Base-by-base conservation (phyloP, 495 filamentous ascomycete genomes). In the Staphylotrichum tortipilum region DNA sequence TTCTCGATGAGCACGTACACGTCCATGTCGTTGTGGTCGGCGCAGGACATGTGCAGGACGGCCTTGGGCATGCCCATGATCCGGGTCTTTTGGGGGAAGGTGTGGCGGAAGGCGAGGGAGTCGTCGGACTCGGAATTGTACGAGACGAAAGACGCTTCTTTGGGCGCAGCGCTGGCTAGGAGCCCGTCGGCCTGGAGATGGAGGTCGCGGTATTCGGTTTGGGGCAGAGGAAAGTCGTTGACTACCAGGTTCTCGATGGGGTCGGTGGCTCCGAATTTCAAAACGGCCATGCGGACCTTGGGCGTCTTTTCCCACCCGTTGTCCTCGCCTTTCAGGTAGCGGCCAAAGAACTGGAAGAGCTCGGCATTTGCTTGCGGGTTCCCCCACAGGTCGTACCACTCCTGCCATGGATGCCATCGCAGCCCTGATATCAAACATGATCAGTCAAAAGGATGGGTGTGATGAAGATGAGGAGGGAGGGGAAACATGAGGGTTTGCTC, bases 1-100 rank as follows among this genome's bases (percentile, higher is more conserved):
- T 41, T 41, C 38, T 41, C 38, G 23, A 41, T 41, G 21, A 41
- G 38, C 6, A 41, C 38, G 38, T 41, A 41, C 38, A 41, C 38
- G 38, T 41, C 38, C 38, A 41, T 41, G 38, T 41, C 38, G 22
- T 41, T 17, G 38, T 41, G 12, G 38, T 41, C 38, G 14, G 14
- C 21, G 14, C 38, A 41, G 10, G 38, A 41, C 38, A 41, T 41
- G 11, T 41, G 26, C 22, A 41, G 22, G 2, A 41, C 38, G 14
- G 38, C 38, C 9, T 41, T 41, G 4, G 38, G 38, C 3, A 41
- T 41, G 9, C 38, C 38, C 7, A 41, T 41, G 38, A 41, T 41
- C 38, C 14, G 38, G 0, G 38, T 41, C 23, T 26, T 24, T 7
- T 10, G 21, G 21, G 1, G 21, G 23, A 41, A 41, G 1, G 38